Conservation (phyloP, 176 grass and related monocot species). For the Typha latifolia region DNA sequence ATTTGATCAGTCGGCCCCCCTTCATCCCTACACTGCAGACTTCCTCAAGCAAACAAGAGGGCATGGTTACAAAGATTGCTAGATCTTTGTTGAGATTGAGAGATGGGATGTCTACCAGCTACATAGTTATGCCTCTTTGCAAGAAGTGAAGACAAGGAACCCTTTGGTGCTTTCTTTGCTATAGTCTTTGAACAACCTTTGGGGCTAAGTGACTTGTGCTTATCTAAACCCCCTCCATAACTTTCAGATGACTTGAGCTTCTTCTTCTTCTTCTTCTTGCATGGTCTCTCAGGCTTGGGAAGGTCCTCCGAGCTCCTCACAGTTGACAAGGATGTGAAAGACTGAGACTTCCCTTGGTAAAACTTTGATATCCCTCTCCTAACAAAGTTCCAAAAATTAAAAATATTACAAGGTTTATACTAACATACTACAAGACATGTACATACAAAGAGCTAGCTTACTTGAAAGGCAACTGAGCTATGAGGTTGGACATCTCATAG, state of each 20-base stretch:
- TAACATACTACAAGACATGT: background rate
- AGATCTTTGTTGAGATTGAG: conserved; percentile 12
- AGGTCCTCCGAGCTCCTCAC: conserved; percentile 37
- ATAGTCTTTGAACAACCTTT: conserved; percentile 13
- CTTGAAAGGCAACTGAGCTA: conserved; percentile 47
- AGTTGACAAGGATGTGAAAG: conserved; percentile 37
- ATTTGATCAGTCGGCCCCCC: too few species aligned
- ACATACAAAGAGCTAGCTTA: conserved; percentile 7
- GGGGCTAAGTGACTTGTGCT: background rate
- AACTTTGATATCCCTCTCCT: conserved; percentile 54
- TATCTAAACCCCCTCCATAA: background rate
- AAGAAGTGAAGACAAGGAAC: conserved; percentile 6
- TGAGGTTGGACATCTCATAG: conserved; percentile 36
- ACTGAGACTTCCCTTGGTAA: conserved; percentile 52
- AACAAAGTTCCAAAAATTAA: background rate
- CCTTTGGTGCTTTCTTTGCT: conserved; percentile 19
- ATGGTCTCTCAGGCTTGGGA: conserved; percentile 30
- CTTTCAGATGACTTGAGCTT: conserved; percentile 8
- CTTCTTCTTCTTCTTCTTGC: background rate
- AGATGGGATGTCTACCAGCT: conserved; percentile 10
- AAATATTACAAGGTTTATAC: too few species aligned
- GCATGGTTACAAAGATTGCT: conserved; percentile 1
- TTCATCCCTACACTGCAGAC: too few species aligned
- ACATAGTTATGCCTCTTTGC: conserved; percentile 12
- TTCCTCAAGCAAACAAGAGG: conserved; percentile 23